A percentile compares a stretch with the other conserved stretches of the same genome.
phyloP scores from a whole-genome alignment of 805 yeast genomes.

The Barnettozyma botsteinii region DNA sequence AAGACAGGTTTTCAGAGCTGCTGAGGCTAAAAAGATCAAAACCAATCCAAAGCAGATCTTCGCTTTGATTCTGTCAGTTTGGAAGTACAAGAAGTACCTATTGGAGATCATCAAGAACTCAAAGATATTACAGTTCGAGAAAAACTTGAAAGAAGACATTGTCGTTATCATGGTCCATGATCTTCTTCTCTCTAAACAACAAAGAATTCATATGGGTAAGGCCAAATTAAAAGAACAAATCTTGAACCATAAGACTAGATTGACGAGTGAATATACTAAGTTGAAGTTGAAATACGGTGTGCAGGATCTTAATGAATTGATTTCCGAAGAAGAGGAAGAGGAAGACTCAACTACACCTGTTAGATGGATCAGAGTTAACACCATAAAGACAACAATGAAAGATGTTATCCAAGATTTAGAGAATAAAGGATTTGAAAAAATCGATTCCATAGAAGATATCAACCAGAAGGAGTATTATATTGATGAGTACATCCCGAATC shows the following conservation, averaged over 20 bases:
- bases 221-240: constrained; percentile 80
- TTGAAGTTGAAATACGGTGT: constrained; percentile 70
- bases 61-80: constrained; percentile 76
- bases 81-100: constrained; percentile 64
- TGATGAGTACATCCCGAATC: constrained; percentile 67
- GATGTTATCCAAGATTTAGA: constrained; percentile 31
- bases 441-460: constrained; percentile 40
- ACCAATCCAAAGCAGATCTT: constrained; percentile 78
- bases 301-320: constrained; percentile 44
- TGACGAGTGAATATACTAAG: constrained; percentile 76
- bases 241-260: constrained; percentile 69
- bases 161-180: constrained; percentile 75
- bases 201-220: constrained; percentile 85
- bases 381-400: constrained; percentile 40
- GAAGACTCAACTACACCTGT: constrained; percentile 54
- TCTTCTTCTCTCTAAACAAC: constrained; percentile 63
- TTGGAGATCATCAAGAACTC: constrained; percentile 59
- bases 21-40: constrained; percentile 42
- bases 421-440: constrained; percentile 35
- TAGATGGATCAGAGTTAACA: constrained; percentile 75
- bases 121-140: constrained; percentile 52
- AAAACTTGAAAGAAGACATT: constrained; percentile 45
- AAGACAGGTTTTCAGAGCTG: constrained; percentile 38
- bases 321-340: constrained; percentile 27
- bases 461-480: constrained; percentile 56